Evolutionary conservation across 1,284 basidiomycete species (phyloP), one percentile per base, ranked within the genome.

Genomic region (Cystobasidiaceae sp.): DNA sequence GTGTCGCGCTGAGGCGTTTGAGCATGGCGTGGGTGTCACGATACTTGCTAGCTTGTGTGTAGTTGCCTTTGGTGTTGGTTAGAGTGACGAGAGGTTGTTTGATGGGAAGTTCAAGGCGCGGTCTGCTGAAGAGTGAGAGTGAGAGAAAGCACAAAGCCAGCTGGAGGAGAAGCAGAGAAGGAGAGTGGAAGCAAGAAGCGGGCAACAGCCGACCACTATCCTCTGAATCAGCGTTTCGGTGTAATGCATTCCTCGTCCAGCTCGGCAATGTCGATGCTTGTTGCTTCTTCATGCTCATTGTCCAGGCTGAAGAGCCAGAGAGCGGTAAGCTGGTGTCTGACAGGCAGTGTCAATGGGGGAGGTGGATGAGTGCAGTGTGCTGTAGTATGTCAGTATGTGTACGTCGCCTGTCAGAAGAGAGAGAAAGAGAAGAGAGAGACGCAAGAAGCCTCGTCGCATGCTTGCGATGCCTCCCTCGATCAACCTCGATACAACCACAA

Each of bases 1-100:
- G 51, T 1, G 43, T 49, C 33, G 61, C 61, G 25, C 46, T 43
- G 11, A 64, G 61, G 27, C 61, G 51, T 30, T 64, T 64, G 51
- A 64, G 52, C 61, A 64, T 64, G 54, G 33, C 41, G 8, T 8
- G 52, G 7, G 27, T 30, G 49, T n/a, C n/a, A n/a, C n/a, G n/a
- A n/a, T n/a, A n/a, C n/a, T n/a, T n/a, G n/a, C n/a, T n/a, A n/a
- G n/a, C 4, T 39, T n/a, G 37, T 33, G 37, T 11, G n/a, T 23
- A 11, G 17, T 41, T 19, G 51, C 11, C 25, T 28, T 15, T 37
- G 28, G 39, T 44, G 39, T 30, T n/a, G 54, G 25, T 30, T 17
- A n/a, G n/a, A n/a, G n/a, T n/a, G n/a, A n/a, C n/a, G n/a, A n/a
- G 37, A 27, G 41, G 32, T n/a, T 39, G 34, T 7, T 33, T 51